These are phyloP conservation scores for Rhodotorula diobovata DNA, from an alignment of 768 basidiomycete species.

Conservation along the genomic window DNA sequence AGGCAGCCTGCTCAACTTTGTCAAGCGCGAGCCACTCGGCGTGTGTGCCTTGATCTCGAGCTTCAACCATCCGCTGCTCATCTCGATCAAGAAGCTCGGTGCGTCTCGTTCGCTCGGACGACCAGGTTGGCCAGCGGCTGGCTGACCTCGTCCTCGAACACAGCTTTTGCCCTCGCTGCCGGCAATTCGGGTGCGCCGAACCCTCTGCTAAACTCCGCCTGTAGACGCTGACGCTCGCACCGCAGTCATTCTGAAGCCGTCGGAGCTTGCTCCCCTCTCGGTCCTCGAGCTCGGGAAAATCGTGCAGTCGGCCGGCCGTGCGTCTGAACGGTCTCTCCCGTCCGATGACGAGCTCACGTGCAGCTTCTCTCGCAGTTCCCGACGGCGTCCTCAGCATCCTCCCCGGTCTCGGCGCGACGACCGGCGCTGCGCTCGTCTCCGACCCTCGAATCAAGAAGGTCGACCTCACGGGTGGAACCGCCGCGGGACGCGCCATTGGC, in stretches of 20 bases:
- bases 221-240: background rate
- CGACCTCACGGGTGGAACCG: conserved; percentile 66
- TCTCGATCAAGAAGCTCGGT: conserved; percentile 81
- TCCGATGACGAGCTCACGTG: background rate
- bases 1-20: conserved; percentile 72
- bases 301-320: conserved; percentile 63
- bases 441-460: conserved; percentile 70
- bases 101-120: background rate
- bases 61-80: conserved; percentile 80
- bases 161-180: conserved; percentile 7
- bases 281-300: conserved; percentile 71
- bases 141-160: background rate
- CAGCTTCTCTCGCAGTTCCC: conserved; percentile 58
- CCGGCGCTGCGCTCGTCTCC: conserved; percentile 63
- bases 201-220: conserved; percentile 54
- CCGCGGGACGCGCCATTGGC: conserved; percentile 68
- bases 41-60: conserved; percentile 80
- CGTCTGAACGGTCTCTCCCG: conserved; percentile 20
- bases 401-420: conserved; percentile 64
- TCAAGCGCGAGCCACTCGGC: conserved; percentile 72
- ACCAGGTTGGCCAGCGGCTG: background rate
- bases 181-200: conserved; percentile 17
- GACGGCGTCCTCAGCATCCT: conserved; percentile 67
- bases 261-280: conserved; percentile 68
- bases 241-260: conserved; percentile 32